Conservation (phyloP, 345 rosid species). For the Populus euphratica region DNA sequence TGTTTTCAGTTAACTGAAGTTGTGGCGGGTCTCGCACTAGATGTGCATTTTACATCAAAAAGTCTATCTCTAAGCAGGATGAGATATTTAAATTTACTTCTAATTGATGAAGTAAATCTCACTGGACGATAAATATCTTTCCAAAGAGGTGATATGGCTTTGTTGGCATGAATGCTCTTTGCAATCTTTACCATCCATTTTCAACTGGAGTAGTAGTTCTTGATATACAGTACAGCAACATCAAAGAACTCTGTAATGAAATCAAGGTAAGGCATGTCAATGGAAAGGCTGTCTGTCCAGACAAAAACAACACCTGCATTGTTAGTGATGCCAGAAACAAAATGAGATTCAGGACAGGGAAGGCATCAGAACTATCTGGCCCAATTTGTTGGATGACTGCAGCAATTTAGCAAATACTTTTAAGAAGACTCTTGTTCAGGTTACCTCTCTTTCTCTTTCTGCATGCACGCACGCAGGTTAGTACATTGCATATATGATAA, state of each 20-base stretch:
- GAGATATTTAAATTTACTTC: background rate
- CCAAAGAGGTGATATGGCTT: background rate
- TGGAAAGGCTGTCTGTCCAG: background rate
- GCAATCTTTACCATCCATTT: background rate
- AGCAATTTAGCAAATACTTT: no score
- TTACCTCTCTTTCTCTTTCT: background rate
- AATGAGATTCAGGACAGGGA: background rate
- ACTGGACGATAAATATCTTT: background rate
- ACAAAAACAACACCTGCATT: background rate
- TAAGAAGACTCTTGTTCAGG: no score
- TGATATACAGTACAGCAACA: background rate
- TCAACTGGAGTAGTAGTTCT: background rate
- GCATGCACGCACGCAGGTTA: no score
- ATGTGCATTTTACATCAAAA: no score
- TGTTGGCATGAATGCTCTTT: background rate
- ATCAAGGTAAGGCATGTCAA: background rate
- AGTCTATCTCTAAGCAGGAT: background rate
- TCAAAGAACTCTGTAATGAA: background rate
- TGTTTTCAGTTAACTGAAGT: no score
- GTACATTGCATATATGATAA: no score
- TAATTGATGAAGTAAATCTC: background rate
- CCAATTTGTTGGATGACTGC: background rate
- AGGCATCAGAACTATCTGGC: background rate
- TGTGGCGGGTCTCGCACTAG: no score
- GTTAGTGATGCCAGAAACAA: background rate